These are phyloP conservation scores for Byssothecium circinans DNA, from an alignment of 2,329 filamentous ascomycete species.

Conservation along the genomic window DNA sequence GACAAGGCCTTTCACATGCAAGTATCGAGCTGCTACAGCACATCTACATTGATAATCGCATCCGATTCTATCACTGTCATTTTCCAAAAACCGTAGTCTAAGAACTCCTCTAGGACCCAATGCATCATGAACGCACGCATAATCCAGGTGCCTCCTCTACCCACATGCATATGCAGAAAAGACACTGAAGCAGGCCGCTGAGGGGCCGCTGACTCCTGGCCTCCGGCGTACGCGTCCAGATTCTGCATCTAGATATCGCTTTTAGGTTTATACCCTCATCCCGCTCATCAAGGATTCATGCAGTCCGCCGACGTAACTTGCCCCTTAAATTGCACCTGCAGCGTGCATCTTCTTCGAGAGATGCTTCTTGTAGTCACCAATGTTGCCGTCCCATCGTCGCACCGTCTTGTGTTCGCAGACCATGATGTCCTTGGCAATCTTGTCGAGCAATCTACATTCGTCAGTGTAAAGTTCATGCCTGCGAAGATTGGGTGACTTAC, in stretches of 20 bases:
- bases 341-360: constrained; percentile 98
- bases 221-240: constrained; percentile 35
- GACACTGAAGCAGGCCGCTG: constrained; percentile 38
- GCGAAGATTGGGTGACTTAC: constrained; percentile 56
- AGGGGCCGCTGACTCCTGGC: constrained; percentile 38
- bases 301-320: constrained; percentile 21
- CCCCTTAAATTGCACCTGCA: constrained; percentile 71
- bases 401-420: constrained; percentile 99
- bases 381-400: constrained; percentile 81
- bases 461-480: constrained; percentile 34
- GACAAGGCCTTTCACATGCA: neutral
- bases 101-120: constrained; percentile 44
- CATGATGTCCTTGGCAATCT: constrained; percentile 99
- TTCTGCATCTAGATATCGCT: constrained; percentile 35
- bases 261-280: constrained; percentile 28
- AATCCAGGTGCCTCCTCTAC: constrained; percentile 36
- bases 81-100: constrained; percentile 39
- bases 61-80: constrained; percentile 30
- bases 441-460: constrained; percentile 81
- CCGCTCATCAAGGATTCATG: constrained; percentile 31
- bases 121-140: constrained; percentile 34
- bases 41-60: neutral
- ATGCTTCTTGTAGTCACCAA: constrained; percentile 97
- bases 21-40: neutral
- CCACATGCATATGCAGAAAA: constrained; percentile 23